These are phyloP conservation scores for Globisporangium paddicum DNA, from an alignment of 352 stramenopile species.

Conservation along the genomic window DNA sequence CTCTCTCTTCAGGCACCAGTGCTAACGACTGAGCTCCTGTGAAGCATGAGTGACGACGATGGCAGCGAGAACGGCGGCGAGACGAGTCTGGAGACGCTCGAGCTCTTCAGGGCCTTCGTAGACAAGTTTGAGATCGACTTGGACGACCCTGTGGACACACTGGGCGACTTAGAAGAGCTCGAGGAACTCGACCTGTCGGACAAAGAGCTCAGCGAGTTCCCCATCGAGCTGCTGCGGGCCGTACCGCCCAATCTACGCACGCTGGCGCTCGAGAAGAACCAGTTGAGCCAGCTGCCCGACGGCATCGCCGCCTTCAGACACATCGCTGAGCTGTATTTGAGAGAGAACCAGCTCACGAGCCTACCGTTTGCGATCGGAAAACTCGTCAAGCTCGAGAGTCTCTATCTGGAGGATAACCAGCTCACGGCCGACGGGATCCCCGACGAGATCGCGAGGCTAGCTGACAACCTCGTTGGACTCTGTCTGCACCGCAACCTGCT, in stretches of 20 bases:
- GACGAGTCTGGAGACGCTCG: slow-evolving; percentile 25
- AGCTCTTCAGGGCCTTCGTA: slow-evolving; percentile 51
- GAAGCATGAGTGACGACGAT: slow-evolving; percentile 44
- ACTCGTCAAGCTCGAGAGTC: slow-evolving; percentile 59
- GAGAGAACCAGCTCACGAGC: slow-evolving; percentile 62
- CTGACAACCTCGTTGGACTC: slow-evolving; percentile 48
- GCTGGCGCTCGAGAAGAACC: slow-evolving; percentile 80
- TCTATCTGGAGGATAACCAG: slow-evolving; percentile 87
- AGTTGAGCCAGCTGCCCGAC: slow-evolving; percentile 44
- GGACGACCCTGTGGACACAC: slow-evolving; percentile 54
- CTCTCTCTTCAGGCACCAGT: background rate
- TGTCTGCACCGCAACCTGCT: slow-evolving; percentile 81
- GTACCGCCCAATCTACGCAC: slow-evolving; percentile 63
- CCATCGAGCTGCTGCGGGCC: slow-evolving; percentile 40
- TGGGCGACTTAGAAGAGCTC: slow-evolving; percentile 60
- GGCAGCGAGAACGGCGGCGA: slow-evolving; percentile 19
- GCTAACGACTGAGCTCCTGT: background rate
- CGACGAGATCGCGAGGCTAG: slow-evolving; percentile 35
- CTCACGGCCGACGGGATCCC: slow-evolving; percentile 62
- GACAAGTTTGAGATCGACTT: slow-evolving; percentile 70
- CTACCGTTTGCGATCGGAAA: slow-evolving; percentile 50
- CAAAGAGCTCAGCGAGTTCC: slow-evolving; percentile 62
- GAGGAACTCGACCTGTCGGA: slow-evolving; percentile 83
- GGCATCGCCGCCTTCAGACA: slow-evolving; percentile 42
- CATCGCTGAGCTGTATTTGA: slow-evolving; percentile 80